These are phyloP conservation scores for Stachybotrys echinatus DNA, from an alignment of 2,329 filamentous ascomycete genomes.

Conservation along the genomic window DNA sequence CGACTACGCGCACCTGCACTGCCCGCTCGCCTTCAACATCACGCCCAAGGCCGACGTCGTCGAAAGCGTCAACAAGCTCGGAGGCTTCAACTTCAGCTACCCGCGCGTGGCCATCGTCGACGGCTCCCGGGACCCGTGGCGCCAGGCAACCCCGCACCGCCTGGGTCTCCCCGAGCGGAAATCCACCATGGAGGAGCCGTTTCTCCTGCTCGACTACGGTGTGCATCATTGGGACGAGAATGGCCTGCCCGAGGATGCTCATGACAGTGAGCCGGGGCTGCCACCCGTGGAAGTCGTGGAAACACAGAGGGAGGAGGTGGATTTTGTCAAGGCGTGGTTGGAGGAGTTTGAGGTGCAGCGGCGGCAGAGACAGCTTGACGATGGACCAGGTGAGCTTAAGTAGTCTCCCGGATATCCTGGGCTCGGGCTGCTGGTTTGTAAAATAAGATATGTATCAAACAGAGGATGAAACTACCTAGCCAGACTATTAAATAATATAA, in stretches of 20 bases:
- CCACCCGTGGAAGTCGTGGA: conserved; percentile 55
- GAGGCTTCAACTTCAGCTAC: conserved; percentile 67
- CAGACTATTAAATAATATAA: no score
- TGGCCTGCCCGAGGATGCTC: conserved; percentile 44
- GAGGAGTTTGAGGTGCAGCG: conserved; percentile 44
- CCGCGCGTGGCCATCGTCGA: conserved; percentile 72
- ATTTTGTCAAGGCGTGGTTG: conserved; percentile 65
- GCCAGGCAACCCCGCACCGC: conserved; percentile 65
- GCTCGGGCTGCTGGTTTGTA: no score
- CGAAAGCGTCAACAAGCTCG: conserved; percentile 68
- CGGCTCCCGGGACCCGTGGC: conserved; percentile 77
- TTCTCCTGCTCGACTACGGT: conserved; percentile 65
- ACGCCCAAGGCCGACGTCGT: conserved; percentile 52
- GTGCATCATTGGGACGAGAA: conserved; percentile 83
- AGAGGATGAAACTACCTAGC: no score
- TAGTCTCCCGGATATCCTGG: no score
- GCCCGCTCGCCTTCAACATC: conserved; percentile 66
- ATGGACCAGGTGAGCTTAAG: not conserved
- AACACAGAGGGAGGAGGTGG: conserved; percentile 51
- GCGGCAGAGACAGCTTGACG: not conserved
- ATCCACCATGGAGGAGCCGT: conserved; percentile 62
- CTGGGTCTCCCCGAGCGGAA: conserved; percentile 50
- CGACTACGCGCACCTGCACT: conserved; percentile 57
- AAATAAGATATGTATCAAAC: no score
- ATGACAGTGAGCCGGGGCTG: conserved; percentile 55